A percentile compares a stretch with the other conserved stretches of the same genome.
Evolutionary conservation across 345 rosid species (phyloP).

Genomic region (Brassica nigra): DNA sequence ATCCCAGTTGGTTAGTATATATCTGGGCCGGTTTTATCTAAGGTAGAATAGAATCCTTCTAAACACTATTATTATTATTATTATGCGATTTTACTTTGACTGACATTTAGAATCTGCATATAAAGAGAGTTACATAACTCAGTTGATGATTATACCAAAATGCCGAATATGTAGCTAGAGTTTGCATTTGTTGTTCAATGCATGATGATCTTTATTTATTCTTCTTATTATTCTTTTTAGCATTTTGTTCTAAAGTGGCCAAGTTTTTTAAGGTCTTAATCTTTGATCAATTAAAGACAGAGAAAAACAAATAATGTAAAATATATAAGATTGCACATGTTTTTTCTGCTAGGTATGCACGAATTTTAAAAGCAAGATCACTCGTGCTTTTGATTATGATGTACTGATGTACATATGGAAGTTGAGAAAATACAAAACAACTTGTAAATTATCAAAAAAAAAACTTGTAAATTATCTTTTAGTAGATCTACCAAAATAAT

Average conservation of each 20-base stretch:
- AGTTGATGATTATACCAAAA: neutral
- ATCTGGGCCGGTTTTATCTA: slow-evolving; percentile 24
- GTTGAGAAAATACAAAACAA: neutral
- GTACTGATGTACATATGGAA: neutral
- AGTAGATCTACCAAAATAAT: neutral
- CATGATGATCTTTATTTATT: neutral
- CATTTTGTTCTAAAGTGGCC: neutral
- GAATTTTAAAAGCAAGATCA: neutral
- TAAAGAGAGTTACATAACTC: neutral
- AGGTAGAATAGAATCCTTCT: neutral
- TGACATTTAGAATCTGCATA: slow-evolving; percentile 10
- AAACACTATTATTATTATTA: neutral
- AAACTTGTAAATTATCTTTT: neutral
- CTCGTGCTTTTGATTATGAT: neutral
- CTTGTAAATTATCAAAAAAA: neutral
- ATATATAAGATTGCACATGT: neutral
- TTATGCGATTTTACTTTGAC: slow-evolving; percentile 3
- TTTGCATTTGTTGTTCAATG: neutral
- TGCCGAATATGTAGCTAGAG: neutral
- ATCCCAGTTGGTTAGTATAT: neutral
- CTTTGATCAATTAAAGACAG: neutral
- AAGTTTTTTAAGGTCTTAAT: neutral
- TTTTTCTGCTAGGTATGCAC: neutral
- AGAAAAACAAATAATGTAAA: neutral
- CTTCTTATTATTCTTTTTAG: neutral